These are phyloP conservation scores for Yamadazyma aaseri DNA, from an alignment of 1,139 yeast genomes.

Conservation along the genomic window DNA sequence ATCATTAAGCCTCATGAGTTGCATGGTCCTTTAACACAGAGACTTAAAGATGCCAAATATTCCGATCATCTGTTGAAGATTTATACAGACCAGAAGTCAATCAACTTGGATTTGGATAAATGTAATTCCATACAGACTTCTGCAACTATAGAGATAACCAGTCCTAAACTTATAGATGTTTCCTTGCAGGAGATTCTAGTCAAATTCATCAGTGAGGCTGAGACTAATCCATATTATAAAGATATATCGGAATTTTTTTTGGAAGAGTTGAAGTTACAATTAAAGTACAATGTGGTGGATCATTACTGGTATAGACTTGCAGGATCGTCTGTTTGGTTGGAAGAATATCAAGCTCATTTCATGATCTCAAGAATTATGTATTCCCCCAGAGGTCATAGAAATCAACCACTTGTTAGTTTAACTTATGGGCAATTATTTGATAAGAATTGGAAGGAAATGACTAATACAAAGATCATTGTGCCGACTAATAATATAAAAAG, in stretches of 20 bases:
- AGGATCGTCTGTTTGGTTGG: slow-evolving; percentile 41
- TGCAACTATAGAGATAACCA: slow-evolving; percentile 17
- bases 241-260: slow-evolving; percentile 28
- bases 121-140: slow-evolving; percentile 18
- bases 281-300: slow-evolving; percentile 26
- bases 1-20: slow-evolving; percentile 10
- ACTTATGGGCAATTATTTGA: slow-evolving; percentile 39
- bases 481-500: slow-evolving; percentile 26
- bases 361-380: slow-evolving; percentile 36
- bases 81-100: slow-evolving; percentile 18
- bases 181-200: slow-evolving; percentile 20
- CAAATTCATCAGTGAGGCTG: slow-evolving; percentile 17
- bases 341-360: slow-evolving; percentile 39
- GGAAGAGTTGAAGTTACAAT: slow-evolving; percentile 24
- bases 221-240: slow-evolving; percentile 20
- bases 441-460: slow-evolving; percentile 38
- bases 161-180: slow-evolving; percentile 21
- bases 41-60: slow-evolving; percentile 13
- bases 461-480: slow-evolving; percentile 29
- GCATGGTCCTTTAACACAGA: slow-evolving; percentile 8
- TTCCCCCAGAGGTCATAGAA: slow-evolving; percentile 27
- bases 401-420: slow-evolving; percentile 33
- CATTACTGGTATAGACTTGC: slow-evolving; percentile 38
- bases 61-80: slow-evolving; percentile 17
- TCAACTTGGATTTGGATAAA: slow-evolving; percentile 17